Base-by-base conservation (phyloP, 176 grass and related monocot genomes). In the Bromus sterilis region DNA sequence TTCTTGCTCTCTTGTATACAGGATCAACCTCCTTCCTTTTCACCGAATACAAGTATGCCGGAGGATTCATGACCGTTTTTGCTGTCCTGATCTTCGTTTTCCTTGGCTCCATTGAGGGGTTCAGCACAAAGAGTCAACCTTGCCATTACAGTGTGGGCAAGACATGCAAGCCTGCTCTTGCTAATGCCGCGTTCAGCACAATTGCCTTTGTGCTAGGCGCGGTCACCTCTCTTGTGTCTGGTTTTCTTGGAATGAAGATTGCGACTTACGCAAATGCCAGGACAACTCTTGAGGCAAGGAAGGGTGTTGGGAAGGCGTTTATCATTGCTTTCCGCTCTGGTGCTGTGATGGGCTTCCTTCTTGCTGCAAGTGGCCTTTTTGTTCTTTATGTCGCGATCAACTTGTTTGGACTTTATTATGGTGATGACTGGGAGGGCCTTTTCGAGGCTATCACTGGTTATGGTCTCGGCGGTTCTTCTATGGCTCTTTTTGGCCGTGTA, bases 241-340 rank as follows among this genome's bases (percentile, higher is more conserved):
- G 94, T 75, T 97, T 97, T 56, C 94, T 97, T 29, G 94, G 94
- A 57, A 97, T 97, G 94, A 97, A 97, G 89, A 97, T 97, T 28
- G 94, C 94, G 36, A 97, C 94, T 9, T 97, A 85, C 80, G 94
- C 94, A 46, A 97, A 97, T 82, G 94, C 94, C 21, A 89, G 94
- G 69, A 97, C 94, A 68, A 97, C 94, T 61, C 87, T 97, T 4
- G 94, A 97, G 82, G 94, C 94, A 44, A 87, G 91, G 71, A 97
- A 97, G 76, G 94, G 94, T 71, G 94, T 97, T 5, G 94, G 94
- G 74, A 94, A 97, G 82, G 94, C 94, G 53, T 97, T 97, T 56
- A 97, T 94, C 23, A 78, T 74, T 57, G 94, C 94, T 64, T 94
- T 97, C 79, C 91, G 94, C 69, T 97, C 94, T 85, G 94, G 94